These are phyloP conservation scores for Adansonia digitata DNA, from an alignment of 345 rosid genomes.

Conservation along the genomic window DNA sequence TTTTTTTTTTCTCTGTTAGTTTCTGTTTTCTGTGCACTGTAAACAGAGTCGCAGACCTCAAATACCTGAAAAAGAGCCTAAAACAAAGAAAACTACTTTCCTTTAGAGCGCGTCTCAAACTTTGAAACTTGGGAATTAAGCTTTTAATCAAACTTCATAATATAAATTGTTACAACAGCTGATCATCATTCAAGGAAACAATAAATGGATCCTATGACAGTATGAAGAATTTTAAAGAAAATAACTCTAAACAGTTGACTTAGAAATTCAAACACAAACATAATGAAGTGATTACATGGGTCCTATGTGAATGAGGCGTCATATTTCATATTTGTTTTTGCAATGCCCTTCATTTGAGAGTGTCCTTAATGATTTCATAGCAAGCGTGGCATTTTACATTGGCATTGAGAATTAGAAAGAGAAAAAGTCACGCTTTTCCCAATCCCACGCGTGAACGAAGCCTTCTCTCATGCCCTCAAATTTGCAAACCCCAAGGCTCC, in stretches of 20 bases:
- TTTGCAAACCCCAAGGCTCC: constrained; percentile 49
- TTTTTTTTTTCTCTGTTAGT: neutral
- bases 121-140: neutral
- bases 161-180: neutral
- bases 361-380: neutral
- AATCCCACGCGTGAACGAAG: constrained; percentile 43
- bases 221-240: neutral
- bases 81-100: neutral
- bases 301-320: neutral
- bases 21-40: constrained; percentile 1
- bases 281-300: neutral
- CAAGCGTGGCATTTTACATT: constrained; percentile 6
- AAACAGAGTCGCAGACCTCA: neutral
- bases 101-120: neutral
- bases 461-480: constrained; percentile 35
- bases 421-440: constrained; percentile 36
- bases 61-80: too few relatives aligned
- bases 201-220: neutral
- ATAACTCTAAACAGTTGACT: neutral
- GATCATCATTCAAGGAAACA: neutral
- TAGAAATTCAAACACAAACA: neutral
- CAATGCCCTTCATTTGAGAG: neutral
- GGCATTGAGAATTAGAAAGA: constrained; percentile 17
- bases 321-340: neutral
- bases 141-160: neutral